Evolutionary conservation across 75 land plant species (phyloP), one percentile per base, ranked within the genome.

Genomic region (Adiantum capillusveneris): DNA sequence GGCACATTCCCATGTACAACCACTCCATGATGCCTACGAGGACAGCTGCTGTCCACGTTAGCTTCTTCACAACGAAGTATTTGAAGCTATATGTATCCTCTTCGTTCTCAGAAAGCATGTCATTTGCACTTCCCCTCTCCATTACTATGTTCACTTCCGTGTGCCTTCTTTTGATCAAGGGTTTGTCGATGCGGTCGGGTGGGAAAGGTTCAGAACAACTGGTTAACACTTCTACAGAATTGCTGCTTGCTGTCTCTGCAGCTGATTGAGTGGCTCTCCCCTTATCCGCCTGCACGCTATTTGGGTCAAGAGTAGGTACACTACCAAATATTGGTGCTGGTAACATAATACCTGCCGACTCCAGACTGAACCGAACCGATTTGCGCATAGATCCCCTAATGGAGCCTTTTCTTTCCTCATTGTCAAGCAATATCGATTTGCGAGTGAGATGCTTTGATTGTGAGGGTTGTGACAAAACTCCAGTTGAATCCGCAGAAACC

Each of bases 21-120:
- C 65, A 63, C 28, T 63, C 65, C 21, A 63, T 22, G 31, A 63
- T 63, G 57, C 52, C 65, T 6, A 22, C n/a, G 3, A 63, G 37
- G 25, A 63, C 56, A 63, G 58, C 18, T 6, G 57, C 20, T 29
- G 65, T 63, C 65, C 65, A 63, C 1, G 22, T 46, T 9, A 31
- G n/a, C 55, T 63, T 63, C 25, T 24, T 53, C 16, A 53, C 28
- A 2, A 41, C 63, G 19, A 43, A 41, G 26, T 39, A 16, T 44
- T 22, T 44, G 26, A 19, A 43, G 20, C 25, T 6, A 5, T 24
- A 13, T 14, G 2, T 17, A 2, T 60, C 49, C 11, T 41, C 25
- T 25, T 60, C 49, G 6, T 19, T 44, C 49, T 60, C 48, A 20
- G 11, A 2, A 3, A 22, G 17, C 1, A 2, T 44, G 1, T 19